These are phyloP conservation scores for Phialophora macrospora DNA, from an alignment of 2,329 filamentous ascomycete genomes.

Conservation along the genomic window DNA sequence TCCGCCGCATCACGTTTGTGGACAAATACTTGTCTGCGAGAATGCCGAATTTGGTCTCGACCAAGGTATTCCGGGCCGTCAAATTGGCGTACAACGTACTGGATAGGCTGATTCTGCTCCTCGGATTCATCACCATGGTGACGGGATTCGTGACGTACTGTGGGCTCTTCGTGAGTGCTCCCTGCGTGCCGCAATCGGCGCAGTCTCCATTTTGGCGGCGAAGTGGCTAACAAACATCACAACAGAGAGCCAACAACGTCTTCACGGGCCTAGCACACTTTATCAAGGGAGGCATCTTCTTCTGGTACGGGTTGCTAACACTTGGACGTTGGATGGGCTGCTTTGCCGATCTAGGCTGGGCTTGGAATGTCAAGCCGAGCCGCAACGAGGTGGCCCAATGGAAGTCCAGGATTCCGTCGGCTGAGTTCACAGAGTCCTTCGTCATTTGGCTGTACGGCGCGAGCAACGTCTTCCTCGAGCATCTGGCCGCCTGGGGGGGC, in stretches of 20 bases:
- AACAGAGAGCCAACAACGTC: slow-evolving; percentile 58
- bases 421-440: slow-evolving; percentile 86
- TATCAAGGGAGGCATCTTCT: slow-evolving; percentile 93
- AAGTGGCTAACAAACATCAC: slow-evolving; percentile 16
- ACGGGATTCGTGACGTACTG: slow-evolving; percentile 78
- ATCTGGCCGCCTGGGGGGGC: slow-evolving; percentile 73
- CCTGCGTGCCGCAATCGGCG: not conserved
- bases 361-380: slow-evolving; percentile 83
- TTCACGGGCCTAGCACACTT: slow-evolving; percentile 91
- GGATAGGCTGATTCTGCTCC: slow-evolving; percentile 75
- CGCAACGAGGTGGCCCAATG: slow-evolving; percentile 63
- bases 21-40: slow-evolving; percentile 60
- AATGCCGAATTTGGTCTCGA: slow-evolving; percentile 50
- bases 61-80: slow-evolving; percentile 60
- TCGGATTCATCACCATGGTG: slow-evolving; percentile 74
- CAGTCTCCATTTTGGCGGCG: slow-evolving; percentile 8
- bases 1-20: slow-evolving; percentile 49
- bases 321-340: slow-evolving; percentile 88
- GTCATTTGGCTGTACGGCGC: slow-evolving; percentile 89
- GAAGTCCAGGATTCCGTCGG: slow-evolving; percentile 67
- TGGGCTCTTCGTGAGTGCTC: slow-evolving; percentile 76
- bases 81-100: slow-evolving; percentile 68
- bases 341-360: slow-evolving; percentile 90
- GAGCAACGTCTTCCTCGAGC: slow-evolving; percentile 91
- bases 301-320: slow-evolving; percentile 87